Evolutionary conservation across 2,329 filamentous ascomycete genomes (phyloP).

Genomic region (Cryphonectria carpinicola): DNA sequence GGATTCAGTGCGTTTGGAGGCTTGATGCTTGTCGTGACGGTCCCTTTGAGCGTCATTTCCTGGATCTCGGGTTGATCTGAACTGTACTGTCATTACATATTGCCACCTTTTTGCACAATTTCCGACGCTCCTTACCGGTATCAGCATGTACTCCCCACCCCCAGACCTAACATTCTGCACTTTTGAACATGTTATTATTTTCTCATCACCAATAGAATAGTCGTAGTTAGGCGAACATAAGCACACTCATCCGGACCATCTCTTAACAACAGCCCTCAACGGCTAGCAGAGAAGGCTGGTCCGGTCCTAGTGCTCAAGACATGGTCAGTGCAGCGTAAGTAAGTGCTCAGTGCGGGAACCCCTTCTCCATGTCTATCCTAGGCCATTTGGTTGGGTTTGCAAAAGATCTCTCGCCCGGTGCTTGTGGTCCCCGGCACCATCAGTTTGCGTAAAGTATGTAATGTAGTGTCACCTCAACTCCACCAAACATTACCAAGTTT

Average conservation of each 20-base stretch:
- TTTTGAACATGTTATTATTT: neutral
- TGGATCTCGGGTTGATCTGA: neutral
- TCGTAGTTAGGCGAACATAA: neutral
- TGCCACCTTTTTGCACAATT: neutral
- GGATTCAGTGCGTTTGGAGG: constrained; percentile 1
- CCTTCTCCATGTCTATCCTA: neutral
- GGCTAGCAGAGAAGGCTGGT: neutral
- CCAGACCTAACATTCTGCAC: neutral
- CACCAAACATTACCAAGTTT: neutral
- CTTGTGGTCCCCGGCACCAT: neutral
- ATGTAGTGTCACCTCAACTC: neutral
- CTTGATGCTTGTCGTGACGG: neutral
- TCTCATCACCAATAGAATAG: too few species aligned
- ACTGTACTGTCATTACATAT: neutral
- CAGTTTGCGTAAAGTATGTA: too few species aligned
- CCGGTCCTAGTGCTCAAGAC: neutral
- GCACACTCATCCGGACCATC: neutral
- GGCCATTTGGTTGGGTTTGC: neutral
- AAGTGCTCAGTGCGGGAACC: neutral
- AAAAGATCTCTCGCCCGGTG: neutral
- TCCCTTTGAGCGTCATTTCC: neutral
- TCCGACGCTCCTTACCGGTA: neutral
- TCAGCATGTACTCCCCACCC: too few species aligned
- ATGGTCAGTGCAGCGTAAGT: neutral
- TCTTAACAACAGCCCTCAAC: neutral